Percentiles rank a stretch among this genome's conserved stretches.
These are phyloP conservation scores for Fusarium scirpi DNA, from an alignment of 2,329 filamentous ascomycete genomes.

Conservation along the genomic window DNA sequence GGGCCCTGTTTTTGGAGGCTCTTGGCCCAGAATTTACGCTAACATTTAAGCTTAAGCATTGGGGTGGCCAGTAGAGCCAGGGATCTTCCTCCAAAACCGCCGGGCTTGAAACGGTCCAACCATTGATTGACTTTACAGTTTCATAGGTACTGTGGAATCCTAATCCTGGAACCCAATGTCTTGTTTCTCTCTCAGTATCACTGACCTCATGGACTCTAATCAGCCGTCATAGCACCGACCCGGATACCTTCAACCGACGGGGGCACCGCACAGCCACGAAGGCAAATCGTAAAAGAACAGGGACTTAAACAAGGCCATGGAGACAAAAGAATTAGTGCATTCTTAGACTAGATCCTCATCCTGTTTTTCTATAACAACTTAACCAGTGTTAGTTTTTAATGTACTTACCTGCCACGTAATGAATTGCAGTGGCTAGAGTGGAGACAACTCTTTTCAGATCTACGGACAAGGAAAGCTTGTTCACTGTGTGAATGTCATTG, in stretches of 20 bases:
- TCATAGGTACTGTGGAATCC: background rate
- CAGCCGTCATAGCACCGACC: constrained; percentile 1
- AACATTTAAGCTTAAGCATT: constrained; percentile 42
- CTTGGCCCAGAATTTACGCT: constrained; percentile 27
- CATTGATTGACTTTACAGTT: background rate
- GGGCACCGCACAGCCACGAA: constrained; percentile 15
- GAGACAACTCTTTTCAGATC: constrained; percentile 20
- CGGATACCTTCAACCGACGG: constrained; percentile 11
- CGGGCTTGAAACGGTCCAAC: constrained; percentile 14
- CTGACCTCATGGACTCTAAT: constrained; percentile 18
- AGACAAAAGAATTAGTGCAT: background rate
- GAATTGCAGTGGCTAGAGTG: constrained; percentile 17
- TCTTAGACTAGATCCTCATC: background rate
- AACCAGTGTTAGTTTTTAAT: background rate
- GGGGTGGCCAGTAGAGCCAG: constrained; percentile 18
- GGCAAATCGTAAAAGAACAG: background rate
- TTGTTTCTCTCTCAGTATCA: background rate
- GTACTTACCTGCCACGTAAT: constrained; percentile 17
- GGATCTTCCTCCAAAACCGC: constrained; percentile 19
- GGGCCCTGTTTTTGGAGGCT: constrained; percentile 25
- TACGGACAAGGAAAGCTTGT: constrained; percentile 20
- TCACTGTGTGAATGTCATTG: constrained; percentile 30
- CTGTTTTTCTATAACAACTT: background rate
- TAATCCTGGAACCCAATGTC: background rate
- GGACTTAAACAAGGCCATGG: background rate